Percentiles rank a stretch among this genome's conserved stretches.
These are phyloP conservation scores for Backusella sp. DNA, from an alignment of 192 early-diverging fungal species.

Conservation along the genomic window DNA sequence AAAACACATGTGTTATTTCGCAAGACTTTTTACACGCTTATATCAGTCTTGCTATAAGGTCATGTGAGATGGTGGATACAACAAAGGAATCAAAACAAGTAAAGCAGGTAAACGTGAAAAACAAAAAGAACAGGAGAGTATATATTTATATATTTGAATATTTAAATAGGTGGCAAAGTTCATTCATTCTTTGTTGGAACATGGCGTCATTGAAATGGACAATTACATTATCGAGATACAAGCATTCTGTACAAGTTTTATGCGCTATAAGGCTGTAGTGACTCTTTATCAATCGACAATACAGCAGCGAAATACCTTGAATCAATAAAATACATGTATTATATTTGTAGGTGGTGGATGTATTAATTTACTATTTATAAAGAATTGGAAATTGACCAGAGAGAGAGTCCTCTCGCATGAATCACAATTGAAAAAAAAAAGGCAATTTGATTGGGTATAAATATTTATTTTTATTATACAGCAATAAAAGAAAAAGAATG, in stretches of 20 bases:
- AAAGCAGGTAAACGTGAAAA: background rate
- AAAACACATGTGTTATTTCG: background rate
- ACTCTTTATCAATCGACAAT: background rate
- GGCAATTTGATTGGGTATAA: too few relatives aligned
- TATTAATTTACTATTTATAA: too few relatives aligned
- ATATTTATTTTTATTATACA: too few relatives aligned
- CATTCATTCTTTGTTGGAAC: conserved; percentile 20
- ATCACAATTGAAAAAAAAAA: too few relatives aligned
- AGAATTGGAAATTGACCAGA: too few relatives aligned
- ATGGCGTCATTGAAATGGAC: background rate
- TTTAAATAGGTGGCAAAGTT: conserved; percentile 16
- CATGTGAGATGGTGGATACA: conserved; percentile 9
- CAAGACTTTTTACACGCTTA: conserved; percentile 14
- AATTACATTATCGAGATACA: conserved; percentile 19
- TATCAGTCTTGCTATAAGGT: conserved; percentile 12
- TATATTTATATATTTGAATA: background rate
- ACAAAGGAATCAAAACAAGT: background rate
- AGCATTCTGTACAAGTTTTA: conserved; percentile 15
- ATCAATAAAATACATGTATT: background rate
- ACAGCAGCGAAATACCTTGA: background rate
- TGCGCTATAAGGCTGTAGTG: conserved; percentile 10
- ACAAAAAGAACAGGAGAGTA: background rate
- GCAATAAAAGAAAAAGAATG: too few relatives aligned
- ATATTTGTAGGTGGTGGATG: too few relatives aligned
- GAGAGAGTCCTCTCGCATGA: too few relatives aligned